Base-by-base conservation (phyloP, 352 stramenopile genomes). In the Globisporangium iwayamae region DNA sequence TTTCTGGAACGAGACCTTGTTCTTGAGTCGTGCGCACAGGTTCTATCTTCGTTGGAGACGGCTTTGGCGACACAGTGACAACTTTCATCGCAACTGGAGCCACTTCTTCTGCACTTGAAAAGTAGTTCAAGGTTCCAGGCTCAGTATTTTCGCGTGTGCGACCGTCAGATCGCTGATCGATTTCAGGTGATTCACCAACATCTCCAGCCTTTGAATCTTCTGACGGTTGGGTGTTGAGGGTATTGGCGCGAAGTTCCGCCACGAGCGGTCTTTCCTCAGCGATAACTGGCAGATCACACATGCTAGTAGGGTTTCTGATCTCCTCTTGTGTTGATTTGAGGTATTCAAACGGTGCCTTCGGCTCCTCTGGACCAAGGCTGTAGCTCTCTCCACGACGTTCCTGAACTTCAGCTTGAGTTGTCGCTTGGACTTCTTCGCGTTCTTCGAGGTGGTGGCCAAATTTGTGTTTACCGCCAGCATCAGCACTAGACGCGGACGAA, bases 251-350 rank as follows among this genome's bases (percentile, higher is more conserved):
- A 45, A 25, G 54, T 8, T 36, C 56, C 10, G 54, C 30, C 1
- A 52, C 22, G 7, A 34, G 30, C 56, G 56, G 6, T 45, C 65
- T 53, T 11, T 43, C 67, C 22, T 69, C 54, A 8, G 74, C 60
- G 60, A 67, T 59, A 28, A 75, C 63, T n/a, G 63, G 73, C 25
- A 76, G 61, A n/a, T 41, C 9, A 32, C 25, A 18, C 45, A 52
- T 38, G 18, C n/a, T 28, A 25, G 22, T 28, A 14, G 8, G 4
- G 3, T 52, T 56, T 20, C 62, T 18, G 2, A 8, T 38, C 46
- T 57, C 18, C 52, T 52, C 47, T 30, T 9, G 38, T 56, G 54
- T 16, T 16, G n/a, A 14, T 36, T 28, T 47, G 45, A 13, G 43
- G 45, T 54, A 22, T 38, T 13, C 7, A n/a, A 18, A 2, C 11